Evolutionary conservation across 805 yeast genomes (phyloP).

Genomic region (Lachancea waltii): DNA sequence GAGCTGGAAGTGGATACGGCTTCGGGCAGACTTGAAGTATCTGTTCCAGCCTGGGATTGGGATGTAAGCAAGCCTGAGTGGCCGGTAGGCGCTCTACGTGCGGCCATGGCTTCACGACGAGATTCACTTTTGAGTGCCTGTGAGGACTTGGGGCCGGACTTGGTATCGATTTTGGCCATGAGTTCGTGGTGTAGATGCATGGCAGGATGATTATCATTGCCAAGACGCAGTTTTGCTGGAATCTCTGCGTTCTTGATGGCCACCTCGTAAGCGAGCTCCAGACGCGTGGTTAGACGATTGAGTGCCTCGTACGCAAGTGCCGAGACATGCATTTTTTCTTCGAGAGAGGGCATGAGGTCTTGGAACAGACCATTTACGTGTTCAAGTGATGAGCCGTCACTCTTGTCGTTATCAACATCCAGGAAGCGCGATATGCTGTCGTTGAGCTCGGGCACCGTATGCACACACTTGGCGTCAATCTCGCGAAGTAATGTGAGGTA

Average conservation of each 20-base stretch:
- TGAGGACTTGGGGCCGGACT: slow-evolving; percentile 40
- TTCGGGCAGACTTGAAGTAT: too few relatives aligned
- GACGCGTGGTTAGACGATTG: slow-evolving; percentile 57
- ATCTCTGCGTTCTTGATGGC: slow-evolving; percentile 67
- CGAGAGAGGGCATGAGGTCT: slow-evolving; percentile 85
- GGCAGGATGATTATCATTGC: slow-evolving; percentile 88
- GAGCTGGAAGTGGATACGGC: too few relatives aligned
- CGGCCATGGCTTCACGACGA: slow-evolving; percentile 89
- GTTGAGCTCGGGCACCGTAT: slow-evolving; percentile 61
- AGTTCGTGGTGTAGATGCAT: slow-evolving; percentile 41
- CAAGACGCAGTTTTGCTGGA: slow-evolving; percentile 70
- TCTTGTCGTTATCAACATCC: background rate
- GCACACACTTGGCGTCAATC: slow-evolving; percentile 88
- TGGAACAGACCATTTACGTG: slow-evolving; percentile 39
- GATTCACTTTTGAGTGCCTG: slow-evolving; percentile 77
- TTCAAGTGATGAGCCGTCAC: slow-evolving; percentile 27
- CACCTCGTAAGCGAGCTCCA: slow-evolving; percentile 74
- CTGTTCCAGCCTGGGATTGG: too few relatives aligned
- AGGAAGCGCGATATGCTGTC: slow-evolving; percentile 26
- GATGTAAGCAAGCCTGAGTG: too few relatives aligned
- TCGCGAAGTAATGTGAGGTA: slow-evolving; percentile 86
- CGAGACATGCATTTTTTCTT: slow-evolving; percentile 96
- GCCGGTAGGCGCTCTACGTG: slow-evolving; percentile 39
- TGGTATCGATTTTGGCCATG: slow-evolving; percentile 30
- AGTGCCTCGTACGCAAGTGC: slow-evolving; percentile 80